Base-by-base conservation (phyloP, 1,284 basidiomycete species). In the Leccinum variabile region DNA sequence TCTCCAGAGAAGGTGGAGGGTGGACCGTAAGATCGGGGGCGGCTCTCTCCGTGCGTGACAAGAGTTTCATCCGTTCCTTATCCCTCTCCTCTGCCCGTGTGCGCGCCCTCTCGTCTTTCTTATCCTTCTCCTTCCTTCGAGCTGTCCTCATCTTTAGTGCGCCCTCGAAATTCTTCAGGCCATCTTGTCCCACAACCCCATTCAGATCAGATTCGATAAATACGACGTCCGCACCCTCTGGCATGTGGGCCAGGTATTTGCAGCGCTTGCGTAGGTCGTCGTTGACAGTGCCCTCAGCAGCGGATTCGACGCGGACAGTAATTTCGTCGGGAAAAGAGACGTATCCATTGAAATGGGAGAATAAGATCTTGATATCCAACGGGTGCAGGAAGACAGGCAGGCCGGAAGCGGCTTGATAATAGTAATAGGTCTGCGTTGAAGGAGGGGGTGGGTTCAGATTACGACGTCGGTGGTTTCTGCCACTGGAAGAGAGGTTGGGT, bases 321-420 rank as follows among this genome's bases (percentile, higher is more conserved):
- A 99, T 90, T 14, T 82, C 82, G 66, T 92, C 87, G 0, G 97
- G 97, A 75, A 99, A 97, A 2, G 88, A 83, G 1, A 89, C 78
- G 69, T 98, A 98, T 62, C 84, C 84, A 68, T 87, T 82, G 77
- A 90, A 98, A 74, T 96, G 90, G 11, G 93, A 85, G 16, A 95
- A 81, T 14, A 99, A 83, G 62, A 98, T 95, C 77, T 91, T 92
- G 77, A 97, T 97, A 75, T 99, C 97, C 46, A 99, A 84, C 2
- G 97, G 96, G 72, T 97, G 95, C 14, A 99, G 84, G 80, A 92
- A 99, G 69, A 98, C 85, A 18, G 94, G 92, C 64, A 94, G 84
- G 16, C 97, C 97, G 2, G 93, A 93, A 0, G 94, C 88, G 11
- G 95, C 92, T 77, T 99, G 97, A 76, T 98, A 99, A 77, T 94